A percentile compares a stretch with the other conserved stretches of the same genome.
phyloP scores from a whole-genome alignment of 2,329 filamentous ascomycete species.

The Aschersonia sp. region DNA sequence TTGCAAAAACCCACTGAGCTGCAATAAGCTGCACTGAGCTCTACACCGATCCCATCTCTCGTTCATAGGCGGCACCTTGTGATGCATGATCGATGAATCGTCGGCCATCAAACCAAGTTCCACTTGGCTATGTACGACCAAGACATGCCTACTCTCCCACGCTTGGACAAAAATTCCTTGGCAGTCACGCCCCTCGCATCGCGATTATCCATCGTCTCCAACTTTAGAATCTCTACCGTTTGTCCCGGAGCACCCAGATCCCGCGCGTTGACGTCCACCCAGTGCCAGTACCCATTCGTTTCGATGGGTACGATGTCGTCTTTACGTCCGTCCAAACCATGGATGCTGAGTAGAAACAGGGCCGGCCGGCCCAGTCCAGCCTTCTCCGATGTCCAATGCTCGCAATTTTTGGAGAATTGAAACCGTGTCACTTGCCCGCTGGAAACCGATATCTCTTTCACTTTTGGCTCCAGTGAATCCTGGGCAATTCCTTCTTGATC shows the following conservation, averaged over 20 bases:
- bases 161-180: constrained; percentile 28
- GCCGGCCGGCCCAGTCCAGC: constrained; percentile 52
- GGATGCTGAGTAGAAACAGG: constrained; percentile 53
- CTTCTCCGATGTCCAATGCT: constrained; percentile 65
- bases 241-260: constrained; percentile 57
- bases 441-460: constrained; percentile 41
- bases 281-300: constrained; percentile 70
- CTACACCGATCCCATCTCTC: too few species aligned
- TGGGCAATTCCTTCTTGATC: constrained; percentile 36
- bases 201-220: constrained; percentile 33
- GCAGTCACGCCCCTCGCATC: constrained; percentile 34
- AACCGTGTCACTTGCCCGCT: constrained; percentile 52
- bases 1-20: too few species aligned
- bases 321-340: constrained; percentile 50
- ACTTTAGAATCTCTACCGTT: constrained; percentile 46
- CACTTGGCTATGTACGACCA: constrained; percentile 31
- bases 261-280: constrained; percentile 54
- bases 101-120: constrained; percentile 26
- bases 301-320: constrained; percentile 58
- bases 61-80: too few species aligned
- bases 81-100: neutral
- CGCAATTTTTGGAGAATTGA: constrained; percentile 64
- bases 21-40: too few species aligned
- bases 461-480: constrained; percentile 42
- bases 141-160: constrained; percentile 28